Conservation (phyloP, 2,329 filamentous ascomycete genomes). For the Dendrostoma leiphaemia region DNA sequence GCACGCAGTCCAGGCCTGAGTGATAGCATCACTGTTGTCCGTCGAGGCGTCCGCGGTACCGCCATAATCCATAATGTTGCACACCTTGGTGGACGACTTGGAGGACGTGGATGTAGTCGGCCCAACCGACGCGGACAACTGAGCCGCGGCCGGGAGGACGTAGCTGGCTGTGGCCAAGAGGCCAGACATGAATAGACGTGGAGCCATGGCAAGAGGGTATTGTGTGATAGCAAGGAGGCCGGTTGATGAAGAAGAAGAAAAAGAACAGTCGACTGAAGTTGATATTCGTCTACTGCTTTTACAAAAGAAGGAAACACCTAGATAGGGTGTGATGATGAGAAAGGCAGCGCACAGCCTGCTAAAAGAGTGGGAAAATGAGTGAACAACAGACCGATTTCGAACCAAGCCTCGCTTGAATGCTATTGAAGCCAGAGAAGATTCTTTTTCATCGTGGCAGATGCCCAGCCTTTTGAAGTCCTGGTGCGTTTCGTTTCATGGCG, state of each 20-base stretch:
- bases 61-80: slow-evolving; percentile 49
- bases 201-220: slow-evolving; percentile 12
- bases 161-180: slow-evolving; percentile 13
- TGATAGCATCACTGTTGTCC: slow-evolving; percentile 34
- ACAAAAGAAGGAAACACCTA: background rate
- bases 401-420: background rate
- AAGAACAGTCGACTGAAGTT: background rate
- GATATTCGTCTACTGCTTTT: background rate
- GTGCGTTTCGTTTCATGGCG: slow-evolving; percentile 13
- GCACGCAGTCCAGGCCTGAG: slow-evolving; percentile 34
- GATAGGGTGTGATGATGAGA: background rate
- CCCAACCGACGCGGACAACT: slow-evolving; percentile 27
- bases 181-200: slow-evolving; percentile 12
- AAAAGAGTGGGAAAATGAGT: background rate
- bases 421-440: background rate
- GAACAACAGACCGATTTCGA: background rate
- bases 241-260: background rate
- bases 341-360: slow-evolving; percentile 9
- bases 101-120: slow-evolving; percentile 25
- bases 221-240: no score
- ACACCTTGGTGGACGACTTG: slow-evolving; percentile 33
- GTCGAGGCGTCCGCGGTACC: slow-evolving; percentile 45
- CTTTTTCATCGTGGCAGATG: background rate
- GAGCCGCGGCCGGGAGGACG: slow-evolving; percentile 19
- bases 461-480: slow-evolving; percentile 1